Base-by-base conservation (phyloP, 805 yeast genomes). In the Candida andamanensis region DNA sequence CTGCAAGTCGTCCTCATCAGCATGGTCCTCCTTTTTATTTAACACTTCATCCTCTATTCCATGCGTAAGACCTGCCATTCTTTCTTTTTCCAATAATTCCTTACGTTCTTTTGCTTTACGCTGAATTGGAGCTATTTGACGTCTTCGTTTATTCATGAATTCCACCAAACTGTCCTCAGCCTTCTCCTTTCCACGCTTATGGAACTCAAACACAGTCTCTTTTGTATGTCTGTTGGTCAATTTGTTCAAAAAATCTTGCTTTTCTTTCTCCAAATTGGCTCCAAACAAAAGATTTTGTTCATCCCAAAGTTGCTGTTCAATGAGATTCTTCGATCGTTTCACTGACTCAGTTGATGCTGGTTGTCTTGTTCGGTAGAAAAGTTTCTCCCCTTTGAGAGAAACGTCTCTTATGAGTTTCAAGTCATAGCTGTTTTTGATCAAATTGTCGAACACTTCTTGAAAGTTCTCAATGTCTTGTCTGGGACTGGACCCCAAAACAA, bases 151-250 rank as follows among this genome's bases (percentile, higher is more conserved):
- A 41, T 78, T 72, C 98, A 92, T 92, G 51, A 92, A 68, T 33
- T 80, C 80, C 24, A 84, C 80, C 51, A 86, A 67, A 30, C 78
- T 73, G 42, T 80, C 80, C 43, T 79, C 85, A 20, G 58, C 69
- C 21, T 46, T 50, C 19, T 54, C 61, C 21, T 43, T 48, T n/a
- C 64, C 67, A 35, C 56, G 60, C 26, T 59, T 62, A 39, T 78
- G 74, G 57, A 87, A 82, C 57, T 92, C 99, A 54, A 92, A 92
- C 3, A 92, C 97, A 0, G 98, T 92, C 53, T 92, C 97, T 47
- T 85, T 81, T 30, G 76, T 66, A 26, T 66, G 56, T 51, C 96
- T 69, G 44, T 84, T 72, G 38, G 76, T 75, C 39, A 92, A 63
- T 46, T 78, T 77, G 4, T 76, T 83, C 42, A 92, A 68, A 48